phyloP scores from a whole-genome alignment of 371 early-diverging fungal species.

The Rhizopus sp. region DNA sequence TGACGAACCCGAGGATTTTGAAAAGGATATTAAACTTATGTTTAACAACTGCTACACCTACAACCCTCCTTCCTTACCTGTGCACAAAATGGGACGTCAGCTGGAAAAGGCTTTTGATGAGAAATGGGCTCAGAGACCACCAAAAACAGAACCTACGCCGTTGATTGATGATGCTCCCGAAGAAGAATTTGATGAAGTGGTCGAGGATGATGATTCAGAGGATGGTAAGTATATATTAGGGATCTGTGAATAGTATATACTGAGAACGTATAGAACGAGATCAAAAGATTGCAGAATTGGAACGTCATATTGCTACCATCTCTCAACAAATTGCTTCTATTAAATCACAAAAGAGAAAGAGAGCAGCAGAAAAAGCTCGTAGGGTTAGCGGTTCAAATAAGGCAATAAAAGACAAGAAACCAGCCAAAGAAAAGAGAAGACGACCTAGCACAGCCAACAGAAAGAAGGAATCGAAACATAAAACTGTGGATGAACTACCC shows the following conservation, averaged over 20 bases:
- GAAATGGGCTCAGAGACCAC: conserved; percentile 80
- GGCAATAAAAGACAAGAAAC: conserved; percentile 28
- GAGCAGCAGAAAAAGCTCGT: conserved; percentile 40
- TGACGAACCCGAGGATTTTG: conserved; percentile 72
- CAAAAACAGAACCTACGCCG: conserved; percentile 14
- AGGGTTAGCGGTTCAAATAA: conserved; percentile 11
- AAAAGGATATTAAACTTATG: conserved; percentile 85
- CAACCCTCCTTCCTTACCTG: conserved; percentile 89
- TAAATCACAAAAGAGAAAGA: conserved; percentile 60
- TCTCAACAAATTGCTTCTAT: conserved; percentile 67
- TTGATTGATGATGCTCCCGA: conserved; percentile 17
- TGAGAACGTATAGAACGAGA: conserved; percentile 32
- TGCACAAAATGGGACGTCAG: conserved; percentile 81
- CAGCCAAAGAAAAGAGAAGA: conserved; percentile 28
- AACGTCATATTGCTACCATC: conserved; percentile 64
- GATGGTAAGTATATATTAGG: conserved; percentile 39
- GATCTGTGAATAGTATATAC: neutral
- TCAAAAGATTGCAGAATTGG: conserved; percentile 64
- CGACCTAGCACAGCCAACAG: conserved; percentile 9
- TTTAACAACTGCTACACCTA: conserved; percentile 94
- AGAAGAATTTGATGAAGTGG: conserved; percentile 19
- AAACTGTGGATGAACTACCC: conserved; percentile 33
- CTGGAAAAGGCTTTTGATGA: conserved; percentile 84
- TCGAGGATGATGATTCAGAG: conserved; percentile 31
- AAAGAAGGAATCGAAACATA: conserved; percentile 16